Base-by-base conservation (phyloP, 345 rosid species). In the Mangifera indica region DNA sequence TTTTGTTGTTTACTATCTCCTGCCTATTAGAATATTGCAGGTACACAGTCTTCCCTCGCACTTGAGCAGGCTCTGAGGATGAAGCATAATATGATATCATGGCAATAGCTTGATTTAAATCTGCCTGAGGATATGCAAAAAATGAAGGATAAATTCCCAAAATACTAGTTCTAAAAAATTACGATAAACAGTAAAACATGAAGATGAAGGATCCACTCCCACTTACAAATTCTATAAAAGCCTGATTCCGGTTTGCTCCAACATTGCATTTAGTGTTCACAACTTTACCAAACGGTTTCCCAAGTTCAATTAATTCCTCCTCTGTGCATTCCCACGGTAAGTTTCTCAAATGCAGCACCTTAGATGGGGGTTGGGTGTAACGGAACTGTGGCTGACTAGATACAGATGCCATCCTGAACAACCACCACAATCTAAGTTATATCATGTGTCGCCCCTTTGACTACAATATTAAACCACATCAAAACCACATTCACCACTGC, bases 251-350 rank as follows among this genome's bases (percentile, higher is more conserved):
- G 81, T 96, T 96, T 1, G 99, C 98, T 74, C 99, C 99, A 37
- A 96, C 99, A 81, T 96, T 96, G 82, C 99, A 96, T 76, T 96
- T 96, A 1, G 99, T 96, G 78, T 93, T 93, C 18, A 96, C 93
- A 72, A 93, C 99, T 64, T 86, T 81, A 32, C 99, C 99, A 81
- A 96, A 96, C 2, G 97, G 99, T 84, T 93, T 96, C 72, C 99
- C 99, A 40, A 96, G 91, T 76, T 96, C 97, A 68, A 96, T 77
- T 65, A 96, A 73, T 65, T 93, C 99, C 55, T 93, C 98, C 76
- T 96, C 99, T 12, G 97, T 85, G 81, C 99, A 96, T 74, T 93
- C 99, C 99, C 99, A 96, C 0, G 99, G 99, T 85, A 96, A 81
- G 82, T 96, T 96, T 79, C 99, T 87, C 84, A 96, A 71, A 82